These are phyloP conservation scores for Tillandsia fasciculata DNA, from an alignment of 176 grass and related monocot genomes.

Conservation along the genomic window DNA sequence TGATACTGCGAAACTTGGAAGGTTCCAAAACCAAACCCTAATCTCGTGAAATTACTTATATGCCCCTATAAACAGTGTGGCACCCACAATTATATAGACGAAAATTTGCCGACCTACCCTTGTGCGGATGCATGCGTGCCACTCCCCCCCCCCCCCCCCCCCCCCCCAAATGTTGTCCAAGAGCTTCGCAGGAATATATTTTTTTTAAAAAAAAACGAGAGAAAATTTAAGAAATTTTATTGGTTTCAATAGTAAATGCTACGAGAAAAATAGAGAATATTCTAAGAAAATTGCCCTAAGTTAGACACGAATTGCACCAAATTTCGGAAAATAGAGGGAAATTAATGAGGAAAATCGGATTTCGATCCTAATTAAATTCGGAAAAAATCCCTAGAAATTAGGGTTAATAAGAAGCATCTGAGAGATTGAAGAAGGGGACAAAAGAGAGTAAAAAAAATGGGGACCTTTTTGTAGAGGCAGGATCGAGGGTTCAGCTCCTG, in stretches of 20 bases:
- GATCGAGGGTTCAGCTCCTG: slow-evolving; percentile 65
- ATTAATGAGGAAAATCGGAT: not conserved
- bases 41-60: slow-evolving; percentile 18
- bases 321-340: not conserved
- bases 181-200: not conserved
- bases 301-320: not conserved
- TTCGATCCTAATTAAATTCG: not conserved
- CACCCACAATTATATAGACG: slow-evolving; percentile 2
- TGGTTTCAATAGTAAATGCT: not conserved
- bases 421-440: not conserved
- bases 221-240: not conserved
- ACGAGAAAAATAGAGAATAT: not conserved
- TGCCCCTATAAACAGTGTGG: slow-evolving; percentile 16
- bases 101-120: slow-evolving; percentile 17
- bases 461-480: slow-evolving; percentile 65
- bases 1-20: slow-evolving; percentile 9
- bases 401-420: not conserved
- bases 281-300: not conserved
- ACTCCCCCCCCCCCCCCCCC: not conserved
- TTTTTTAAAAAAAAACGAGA: not conserved
- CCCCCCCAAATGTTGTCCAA: not conserved
- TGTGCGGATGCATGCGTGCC: too few relatives aligned
- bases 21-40: slow-evolving; percentile 43
- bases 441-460: not conserved
- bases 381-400: not conserved